Conservation (phyloP, 108 stramenopile genomes). For the Pseudonitzschia multiseries region DNA sequence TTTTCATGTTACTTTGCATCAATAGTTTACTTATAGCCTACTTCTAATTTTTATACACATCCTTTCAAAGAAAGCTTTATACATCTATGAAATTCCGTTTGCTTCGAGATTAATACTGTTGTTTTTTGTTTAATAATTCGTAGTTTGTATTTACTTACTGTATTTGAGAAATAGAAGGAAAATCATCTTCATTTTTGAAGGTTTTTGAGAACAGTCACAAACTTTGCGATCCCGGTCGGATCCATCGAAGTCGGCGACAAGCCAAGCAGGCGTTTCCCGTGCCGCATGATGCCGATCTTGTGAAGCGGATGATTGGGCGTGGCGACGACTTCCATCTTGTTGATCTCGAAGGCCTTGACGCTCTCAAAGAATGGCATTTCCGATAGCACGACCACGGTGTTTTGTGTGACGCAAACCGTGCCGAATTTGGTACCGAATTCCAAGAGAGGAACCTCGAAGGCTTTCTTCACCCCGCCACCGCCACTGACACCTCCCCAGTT, state of each 20-base stretch:
- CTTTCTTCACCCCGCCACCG: constrained; percentile 10
- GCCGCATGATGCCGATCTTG: constrained; percentile 20
- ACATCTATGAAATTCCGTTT: too few relatives aligned
- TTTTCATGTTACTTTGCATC: too few relatives aligned
- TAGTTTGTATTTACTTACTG: too few relatives aligned
- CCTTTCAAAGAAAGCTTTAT: too few relatives aligned
- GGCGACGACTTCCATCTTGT: constrained; percentile 17
- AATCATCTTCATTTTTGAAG: constrained; percentile 7
- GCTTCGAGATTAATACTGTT: too few relatives aligned
- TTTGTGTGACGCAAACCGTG: constrained; percentile 29
- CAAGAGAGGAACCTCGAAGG: constrained; percentile 21
- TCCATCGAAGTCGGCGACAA: constrained; percentile 24
- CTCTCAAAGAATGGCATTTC: constrained; percentile 19
- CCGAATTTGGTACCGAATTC: constrained; percentile 31
- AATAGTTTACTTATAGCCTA: too few relatives aligned
- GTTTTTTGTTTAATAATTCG: too few relatives aligned
- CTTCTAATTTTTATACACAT: too few relatives aligned
- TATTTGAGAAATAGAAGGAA: too few relatives aligned
- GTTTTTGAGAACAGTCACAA: constrained; percentile 11
- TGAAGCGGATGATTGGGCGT: constrained; percentile 26
- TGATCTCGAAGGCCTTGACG: constrained; percentile 24
- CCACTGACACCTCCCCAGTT: constrained; percentile 11
- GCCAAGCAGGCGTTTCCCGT: constrained; percentile 30
- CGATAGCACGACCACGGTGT: constrained; percentile 19
- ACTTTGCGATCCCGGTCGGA: constrained; percentile 7